phyloP scores from a whole-genome alignment of 192 early-diverging fungal species.

The Umbelopsis vinacea region DNA sequence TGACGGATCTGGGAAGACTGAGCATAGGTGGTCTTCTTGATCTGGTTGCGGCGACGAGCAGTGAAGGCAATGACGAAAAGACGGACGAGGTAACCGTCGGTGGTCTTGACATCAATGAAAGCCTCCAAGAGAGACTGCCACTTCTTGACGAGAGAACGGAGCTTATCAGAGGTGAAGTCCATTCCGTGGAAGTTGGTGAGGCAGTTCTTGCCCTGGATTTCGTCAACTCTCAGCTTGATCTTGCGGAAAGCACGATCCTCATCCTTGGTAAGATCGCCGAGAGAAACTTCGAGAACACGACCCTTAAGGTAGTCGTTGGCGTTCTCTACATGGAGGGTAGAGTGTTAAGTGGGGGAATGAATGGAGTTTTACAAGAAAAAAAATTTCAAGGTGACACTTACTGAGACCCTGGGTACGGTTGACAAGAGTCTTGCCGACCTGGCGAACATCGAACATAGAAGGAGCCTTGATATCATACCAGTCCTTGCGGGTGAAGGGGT shows the following conservation, averaged over 20 bases:
- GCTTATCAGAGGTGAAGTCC: slow-evolving; percentile 99
- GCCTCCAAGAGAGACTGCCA: slow-evolving; percentile 99
- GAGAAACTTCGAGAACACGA: slow-evolving; percentile 96
- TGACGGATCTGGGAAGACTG: slow-evolving; percentile 94
- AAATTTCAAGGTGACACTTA: slow-evolving; percentile 40
- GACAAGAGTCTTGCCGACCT: slow-evolving; percentile 99
- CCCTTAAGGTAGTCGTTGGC: slow-evolving; percentile 96
- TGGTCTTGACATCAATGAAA: slow-evolving; percentile 99
- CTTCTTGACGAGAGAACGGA: slow-evolving; percentile 99
- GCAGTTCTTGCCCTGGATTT: slow-evolving; percentile 98
- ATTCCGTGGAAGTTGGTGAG: slow-evolving; percentile 99
- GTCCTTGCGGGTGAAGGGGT: slow-evolving; percentile 99
- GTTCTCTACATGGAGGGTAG: slow-evolving; percentile 23
- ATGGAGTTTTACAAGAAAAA: not conserved
- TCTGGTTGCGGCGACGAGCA: slow-evolving; percentile 90
- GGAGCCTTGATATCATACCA: slow-evolving; percentile 99
- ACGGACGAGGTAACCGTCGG: slow-evolving; percentile 99
- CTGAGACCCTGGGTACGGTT: slow-evolving; percentile 99
- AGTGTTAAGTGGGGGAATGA: not conserved
- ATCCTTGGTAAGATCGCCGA: slow-evolving; percentile 94
- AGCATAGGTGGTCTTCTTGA: slow-evolving; percentile 98
- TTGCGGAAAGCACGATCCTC: slow-evolving; percentile 96
- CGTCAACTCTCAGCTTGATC: slow-evolving; percentile 95
- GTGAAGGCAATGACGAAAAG: slow-evolving; percentile 98
- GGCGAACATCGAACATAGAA: slow-evolving; percentile 90